phyloP scores from a whole-genome alignment of 2,329 filamentous ascomycete genomes.

The Myriangium duriaei region DNA sequence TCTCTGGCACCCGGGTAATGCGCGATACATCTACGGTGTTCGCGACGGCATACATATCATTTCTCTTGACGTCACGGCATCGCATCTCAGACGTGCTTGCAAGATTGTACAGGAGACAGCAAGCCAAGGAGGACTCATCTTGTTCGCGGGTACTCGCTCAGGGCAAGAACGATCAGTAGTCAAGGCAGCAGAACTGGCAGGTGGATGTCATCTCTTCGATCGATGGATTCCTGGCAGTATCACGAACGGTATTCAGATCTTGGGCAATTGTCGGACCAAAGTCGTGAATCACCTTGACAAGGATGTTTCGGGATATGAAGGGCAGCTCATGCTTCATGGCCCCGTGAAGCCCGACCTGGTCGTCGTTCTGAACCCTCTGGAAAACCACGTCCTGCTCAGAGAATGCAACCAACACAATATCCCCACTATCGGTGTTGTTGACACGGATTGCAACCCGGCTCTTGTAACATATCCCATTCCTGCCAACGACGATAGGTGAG shows the following conservation, averaged over 20 bases:
- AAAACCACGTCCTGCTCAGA: conserved; percentile 82
- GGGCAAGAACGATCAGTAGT: conserved; percentile 75
- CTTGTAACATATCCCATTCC: conserved; percentile 96
- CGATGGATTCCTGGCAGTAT: conserved; percentile 86
- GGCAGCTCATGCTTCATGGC: conserved; percentile 48
- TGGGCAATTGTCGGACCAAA: conserved; percentile 55
- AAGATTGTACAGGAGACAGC: conserved; percentile 82
- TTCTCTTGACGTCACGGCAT: conserved; percentile 74
- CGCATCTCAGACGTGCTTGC: conserved; percentile 84
- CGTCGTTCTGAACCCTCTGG: conserved; percentile 79
- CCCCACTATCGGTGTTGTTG: conserved; percentile 87
- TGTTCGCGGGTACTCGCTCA: conserved; percentile 79
- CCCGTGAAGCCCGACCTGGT: conserved; percentile 79
- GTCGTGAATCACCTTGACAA: conserved; percentile 68
- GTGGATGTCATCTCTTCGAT: conserved; percentile 78
- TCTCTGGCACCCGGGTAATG: conserved; percentile 89
- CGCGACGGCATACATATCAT: conserved; percentile 87
- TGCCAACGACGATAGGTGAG: conserved; percentile 85
- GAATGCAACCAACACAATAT: conserved; percentile 83
- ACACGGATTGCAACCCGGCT: conserved; percentile 83
- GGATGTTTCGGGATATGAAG: conserved; percentile 50
- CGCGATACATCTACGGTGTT: conserved; percentile 85
- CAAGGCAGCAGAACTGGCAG: conserved; percentile 62
- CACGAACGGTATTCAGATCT: conserved; percentile 83
- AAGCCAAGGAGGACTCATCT: conserved; percentile 66